Percentiles rank a stretch among this genome's conserved stretches.
These are phyloP conservation scores for Fusarium nisikadoi DNA, from an alignment of 2,329 filamentous ascomycete genomes.

Conservation along the genomic window DNA sequence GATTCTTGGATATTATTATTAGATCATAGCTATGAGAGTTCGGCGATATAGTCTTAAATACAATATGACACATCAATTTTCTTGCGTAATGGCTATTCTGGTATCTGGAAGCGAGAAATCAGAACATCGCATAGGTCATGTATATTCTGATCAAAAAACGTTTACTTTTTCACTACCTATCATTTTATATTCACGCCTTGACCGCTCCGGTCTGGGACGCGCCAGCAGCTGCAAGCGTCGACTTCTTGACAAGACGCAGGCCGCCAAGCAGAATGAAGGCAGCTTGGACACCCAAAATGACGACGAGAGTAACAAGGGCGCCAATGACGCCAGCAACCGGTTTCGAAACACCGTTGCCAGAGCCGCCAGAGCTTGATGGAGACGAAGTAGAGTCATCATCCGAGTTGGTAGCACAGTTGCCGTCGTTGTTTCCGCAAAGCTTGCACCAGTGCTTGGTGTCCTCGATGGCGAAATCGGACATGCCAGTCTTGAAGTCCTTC, in stretches of 20 bases:
- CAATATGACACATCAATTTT: not conserved
- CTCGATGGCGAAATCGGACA: conserved; percentile 74
- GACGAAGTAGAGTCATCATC: conserved; percentile 35
- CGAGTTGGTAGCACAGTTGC: conserved; percentile 64
- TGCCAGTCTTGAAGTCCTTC: conserved; percentile 71
- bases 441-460: conserved; percentile 76
- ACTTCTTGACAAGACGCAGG: conserved; percentile 61
- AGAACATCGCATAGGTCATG: not conserved
- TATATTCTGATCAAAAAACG: not conserved
- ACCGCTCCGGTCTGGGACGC: conserved; percentile 14
- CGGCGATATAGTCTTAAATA: not conserved
- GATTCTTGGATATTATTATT: not conserved
- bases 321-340: conserved; percentile 86
- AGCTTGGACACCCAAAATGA: conserved; percentile 59
- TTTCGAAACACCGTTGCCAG: conserved; percentile 65
- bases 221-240: conserved; percentile 44
- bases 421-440: conserved; percentile 78
- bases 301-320: conserved; percentile 70
- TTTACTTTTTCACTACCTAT: not conserved
- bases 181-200: conserved; percentile 37
- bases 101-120: conserved; percentile 9
- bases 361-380: conserved; percentile 25
- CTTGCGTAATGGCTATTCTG: not conserved
- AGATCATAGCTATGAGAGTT: not conserved
- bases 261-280: conserved; percentile 57